Evolutionary conservation across 2,329 filamentous ascomycete species (phyloP).

Genomic region (Xylariales sp.): DNA sequence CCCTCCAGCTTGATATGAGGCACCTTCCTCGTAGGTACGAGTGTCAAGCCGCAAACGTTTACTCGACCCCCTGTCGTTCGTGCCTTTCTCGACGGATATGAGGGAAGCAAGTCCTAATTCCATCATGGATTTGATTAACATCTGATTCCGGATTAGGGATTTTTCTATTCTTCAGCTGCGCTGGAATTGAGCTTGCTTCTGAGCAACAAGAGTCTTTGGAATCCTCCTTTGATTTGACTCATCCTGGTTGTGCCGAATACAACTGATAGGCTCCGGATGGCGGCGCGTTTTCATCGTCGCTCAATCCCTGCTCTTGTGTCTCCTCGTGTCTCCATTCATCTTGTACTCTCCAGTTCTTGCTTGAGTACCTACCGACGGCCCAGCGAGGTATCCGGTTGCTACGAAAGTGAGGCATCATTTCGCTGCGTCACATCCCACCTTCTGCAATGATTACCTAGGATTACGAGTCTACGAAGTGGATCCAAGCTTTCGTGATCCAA

Average conservation of each 20-base stretch:
- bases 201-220: neutral
- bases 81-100: neutral
- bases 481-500: too few species aligned
- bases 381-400: too few species aligned
- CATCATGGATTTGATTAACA: too few species aligned
- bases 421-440: too few species aligned
- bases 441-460: too few species aligned
- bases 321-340: slow-evolving; percentile 6
- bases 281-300: slow-evolving; percentile 6
- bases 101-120: too few species aligned
- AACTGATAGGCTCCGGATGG: neutral
- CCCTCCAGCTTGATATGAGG: slow-evolving; percentile 3
- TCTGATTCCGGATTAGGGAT: too few species aligned
- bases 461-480: too few species aligned
- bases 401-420: too few species aligned
- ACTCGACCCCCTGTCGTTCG: slow-evolving; percentile 2
- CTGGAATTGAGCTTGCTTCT: too few species aligned
- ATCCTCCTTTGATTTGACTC: slow-evolving; percentile 10
- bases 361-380: too few species aligned
- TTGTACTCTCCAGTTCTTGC: slow-evolving; percentile 4
- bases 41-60: slow-evolving; percentile 5
- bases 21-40: slow-evolving; percentile 7
- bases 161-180: too few species aligned
- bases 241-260: neutral
- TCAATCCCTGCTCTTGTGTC: slow-evolving; percentile 6